A percentile compares a stretch with the other conserved stretches of the same genome.
Evolutionary conservation across 306 rosid genomes (phyloP).

Genomic region (Heteromeles arbutifolia): DNA sequence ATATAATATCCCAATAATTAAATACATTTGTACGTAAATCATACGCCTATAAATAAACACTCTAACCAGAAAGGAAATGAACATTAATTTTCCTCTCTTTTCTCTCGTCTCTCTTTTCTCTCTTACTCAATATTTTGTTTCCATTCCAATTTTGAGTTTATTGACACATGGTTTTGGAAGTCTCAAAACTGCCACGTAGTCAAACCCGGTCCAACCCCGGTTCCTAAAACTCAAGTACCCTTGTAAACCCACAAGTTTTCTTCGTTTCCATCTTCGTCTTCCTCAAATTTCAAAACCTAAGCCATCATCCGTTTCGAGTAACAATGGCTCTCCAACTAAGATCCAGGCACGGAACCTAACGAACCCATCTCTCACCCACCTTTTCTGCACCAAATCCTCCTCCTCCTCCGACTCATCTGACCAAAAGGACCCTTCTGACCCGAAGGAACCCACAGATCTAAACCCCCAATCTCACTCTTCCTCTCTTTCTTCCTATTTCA

Average conservation of each 20-base stretch:
- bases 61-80: too few relatives aligned
- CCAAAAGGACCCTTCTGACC: not conserved
- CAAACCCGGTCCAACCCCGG: not conserved
- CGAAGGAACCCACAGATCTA: slow-evolving; percentile 9
- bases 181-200: not conserved
- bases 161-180: too few relatives aligned
- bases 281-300: not conserved
- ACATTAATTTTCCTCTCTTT: too few relatives aligned
- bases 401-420: slow-evolving; percentile 1
- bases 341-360: slow-evolving; percentile 16
- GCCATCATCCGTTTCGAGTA: not conserved
- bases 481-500: slow-evolving; percentile 21
- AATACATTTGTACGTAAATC: too few relatives aligned
- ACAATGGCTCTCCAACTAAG: slow-evolving; percentile 45
- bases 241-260: not conserved
- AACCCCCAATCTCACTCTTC: slow-evolving; percentile 16
- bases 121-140: too few relatives aligned
- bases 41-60: too few relatives aligned
- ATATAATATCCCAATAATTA: too few relatives aligned
- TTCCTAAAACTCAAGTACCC: not conserved
- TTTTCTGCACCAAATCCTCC: slow-evolving; percentile 39
- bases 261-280: not conserved
- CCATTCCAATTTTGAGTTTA: too few relatives aligned
- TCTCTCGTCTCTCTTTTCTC: too few relatives aligned
- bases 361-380: slow-evolving; percentile 26